Conservation (phyloP, 176 grass and related monocot species). For the Hordeum marinum region DNA sequence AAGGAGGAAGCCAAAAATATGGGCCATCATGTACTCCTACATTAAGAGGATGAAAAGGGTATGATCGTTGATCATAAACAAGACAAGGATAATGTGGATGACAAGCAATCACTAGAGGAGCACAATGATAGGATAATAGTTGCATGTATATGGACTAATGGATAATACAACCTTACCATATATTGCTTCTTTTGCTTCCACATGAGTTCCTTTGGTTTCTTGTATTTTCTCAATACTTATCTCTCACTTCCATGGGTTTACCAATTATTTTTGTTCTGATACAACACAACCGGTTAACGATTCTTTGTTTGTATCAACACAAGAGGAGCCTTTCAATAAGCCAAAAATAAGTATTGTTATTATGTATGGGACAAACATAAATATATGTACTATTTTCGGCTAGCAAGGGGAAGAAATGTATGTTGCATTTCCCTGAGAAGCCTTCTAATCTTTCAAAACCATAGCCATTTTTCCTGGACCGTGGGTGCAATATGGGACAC, state of each 20-base stretch:
- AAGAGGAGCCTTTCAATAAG: constrained; percentile 31
- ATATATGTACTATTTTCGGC: no score
- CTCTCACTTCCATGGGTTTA: not conserved
- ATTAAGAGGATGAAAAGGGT: not conserved
- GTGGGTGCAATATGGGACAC: no score
- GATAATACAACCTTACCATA: not conserved
- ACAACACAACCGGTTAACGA: constrained; percentile 37
- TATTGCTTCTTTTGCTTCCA: not conserved
- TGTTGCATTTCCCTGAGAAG: no score
- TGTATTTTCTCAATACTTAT: not conserved
- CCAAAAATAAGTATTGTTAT: not conserved
- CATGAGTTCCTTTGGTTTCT: not conserved
- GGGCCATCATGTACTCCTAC: not conserved
- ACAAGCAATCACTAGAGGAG: not conserved
- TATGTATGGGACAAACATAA: no score
- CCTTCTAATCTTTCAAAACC: no score
- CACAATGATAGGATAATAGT: not conserved
- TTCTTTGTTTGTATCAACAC: constrained; percentile 24
- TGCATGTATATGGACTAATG: not conserved
- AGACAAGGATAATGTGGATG: not conserved
- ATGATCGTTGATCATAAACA: not conserved
- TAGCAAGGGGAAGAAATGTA: no score
- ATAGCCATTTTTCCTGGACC: no score
- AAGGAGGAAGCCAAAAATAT: not conserved
- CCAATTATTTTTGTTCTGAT: constrained; percentile 6